Evolutionary conservation across 441 rosid species (phyloP).

Genomic region (Aleurites moluccanus): DNA sequence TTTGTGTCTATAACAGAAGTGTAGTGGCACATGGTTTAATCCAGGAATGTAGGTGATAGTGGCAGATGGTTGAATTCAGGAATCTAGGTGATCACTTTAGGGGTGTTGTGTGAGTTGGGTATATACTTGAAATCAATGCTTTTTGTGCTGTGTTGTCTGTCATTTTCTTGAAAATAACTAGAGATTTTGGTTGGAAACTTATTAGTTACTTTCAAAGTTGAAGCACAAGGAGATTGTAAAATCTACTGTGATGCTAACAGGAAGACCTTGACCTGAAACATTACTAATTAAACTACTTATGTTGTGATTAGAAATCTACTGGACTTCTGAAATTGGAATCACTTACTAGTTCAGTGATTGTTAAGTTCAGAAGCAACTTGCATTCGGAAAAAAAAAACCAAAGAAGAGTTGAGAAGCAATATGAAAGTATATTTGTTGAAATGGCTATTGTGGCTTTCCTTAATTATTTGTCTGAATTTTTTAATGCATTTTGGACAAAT

Average conservation of each 20-base stretch:
- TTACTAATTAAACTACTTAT: neutral
- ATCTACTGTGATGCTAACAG: neutral
- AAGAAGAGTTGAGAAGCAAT: no score
- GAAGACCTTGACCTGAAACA: neutral
- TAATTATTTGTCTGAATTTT: neutral
- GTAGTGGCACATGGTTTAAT: no score
- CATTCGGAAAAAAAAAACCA: no score
- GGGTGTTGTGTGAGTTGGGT: no score
- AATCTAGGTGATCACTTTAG: no score
- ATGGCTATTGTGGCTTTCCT: neutral
- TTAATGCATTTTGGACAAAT: neutral
- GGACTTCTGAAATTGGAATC: neutral
- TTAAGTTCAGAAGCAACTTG: no score
- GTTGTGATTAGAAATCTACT: neutral
- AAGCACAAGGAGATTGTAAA: neutral
- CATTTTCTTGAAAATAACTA: neutral
- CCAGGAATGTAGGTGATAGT: no score
- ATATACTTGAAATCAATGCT: no score
- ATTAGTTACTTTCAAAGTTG: neutral
- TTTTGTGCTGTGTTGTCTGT: no score
- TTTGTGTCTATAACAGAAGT: no score
- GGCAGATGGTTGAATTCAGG: no score
- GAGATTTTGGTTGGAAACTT: neutral
- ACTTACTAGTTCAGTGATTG: no score
- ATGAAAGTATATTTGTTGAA: neutral